phyloP scores from a whole-genome alignment of 352 stramenopile species.

The Globisporangium paddicum region DNA sequence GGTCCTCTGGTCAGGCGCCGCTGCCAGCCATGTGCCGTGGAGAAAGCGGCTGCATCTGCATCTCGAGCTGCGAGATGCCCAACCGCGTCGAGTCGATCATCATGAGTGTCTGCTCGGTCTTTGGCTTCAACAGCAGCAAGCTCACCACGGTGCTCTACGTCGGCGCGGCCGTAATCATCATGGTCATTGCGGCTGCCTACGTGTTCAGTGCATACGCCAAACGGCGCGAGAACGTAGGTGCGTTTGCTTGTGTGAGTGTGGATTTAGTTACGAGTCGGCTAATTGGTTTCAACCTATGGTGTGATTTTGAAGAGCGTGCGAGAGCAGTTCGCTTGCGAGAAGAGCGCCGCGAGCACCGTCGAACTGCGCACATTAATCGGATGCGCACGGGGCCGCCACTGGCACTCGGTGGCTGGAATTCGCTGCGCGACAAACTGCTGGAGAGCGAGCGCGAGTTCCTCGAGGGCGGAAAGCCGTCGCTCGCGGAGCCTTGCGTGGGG shows the following conservation, averaged over 20 bases:
- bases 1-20: background rate
- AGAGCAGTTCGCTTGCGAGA: background rate
- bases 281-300: background rate
- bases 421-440: conserved; percentile 15
- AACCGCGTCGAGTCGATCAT: conserved; percentile 13
- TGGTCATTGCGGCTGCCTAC: conserved; percentile 1
- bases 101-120: background rate
- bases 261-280: background rate
- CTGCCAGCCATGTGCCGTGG: background rate
- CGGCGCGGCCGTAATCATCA: background rate
- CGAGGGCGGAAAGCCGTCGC: background rate
- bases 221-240: background rate
- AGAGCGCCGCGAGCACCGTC: background rate
- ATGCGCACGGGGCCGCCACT: conserved; percentile 8
- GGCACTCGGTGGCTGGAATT: conserved; percentile 12
- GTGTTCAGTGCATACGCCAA: conserved; percentile 1
- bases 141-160: conserved; percentile 8
- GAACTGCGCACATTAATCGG: background rate
- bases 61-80: conserved; percentile 12
- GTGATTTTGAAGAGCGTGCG: conserved; percentile 1
- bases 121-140: conserved; percentile 4
- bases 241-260: background rate
- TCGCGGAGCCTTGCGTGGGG: conserved; percentile 6
- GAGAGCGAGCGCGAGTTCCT: conserved; percentile 14
- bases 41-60: conserved; percentile 9